Evolutionary conservation across 345 rosid genomes (phyloP), one percentile per base, ranked within the genome.

Genomic region (Schrenkiella parvula): DNA sequence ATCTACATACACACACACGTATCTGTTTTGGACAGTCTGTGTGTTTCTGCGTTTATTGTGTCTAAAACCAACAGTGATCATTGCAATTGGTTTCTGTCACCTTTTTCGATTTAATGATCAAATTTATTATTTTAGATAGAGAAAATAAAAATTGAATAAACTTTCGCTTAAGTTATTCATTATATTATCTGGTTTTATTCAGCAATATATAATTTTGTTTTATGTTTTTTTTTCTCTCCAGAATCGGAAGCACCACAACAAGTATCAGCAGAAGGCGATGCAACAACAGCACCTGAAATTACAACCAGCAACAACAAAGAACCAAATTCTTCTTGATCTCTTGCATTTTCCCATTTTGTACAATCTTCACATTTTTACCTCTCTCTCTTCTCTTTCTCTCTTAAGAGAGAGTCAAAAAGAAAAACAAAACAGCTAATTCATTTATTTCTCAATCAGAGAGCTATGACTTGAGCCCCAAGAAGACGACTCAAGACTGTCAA

Each of bases 231-330:
- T 25, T 15, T 22, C 0, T 41, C 5, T 46, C 18, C 79, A 89
- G 95, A 87, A 72, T 78, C 88, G 47, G 81, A 79, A 74, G 75
- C 66, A 44, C 74, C 84, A 60, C 84, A 71, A 59, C 82, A 80
- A 42, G 59, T 81, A 10, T 68, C 86, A 28, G 46, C 80, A 81
- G 73, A 82, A 61, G 87, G 77, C 32, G 80, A 67, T 66, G 51
- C 58, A 71, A 55, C 44, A 31, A 46, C 48, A 1, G 38, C 80
- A 53, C 79, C 84, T 46, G 89, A 85, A 64, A 79, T 76, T 68
- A 82, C 87, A 70, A 79, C 68, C 38, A 71, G 71, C 67, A 81
- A 65, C 84, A 58, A 59, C 38, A 68, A 69, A 69, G 71, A 76
- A 55, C 64, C 66, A 15, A 55, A 3, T 15, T 63, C 75, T 53